phyloP scores from a whole-genome alignment of 169 alveolate species.

The Perkinsus chesapeaki region DNA sequence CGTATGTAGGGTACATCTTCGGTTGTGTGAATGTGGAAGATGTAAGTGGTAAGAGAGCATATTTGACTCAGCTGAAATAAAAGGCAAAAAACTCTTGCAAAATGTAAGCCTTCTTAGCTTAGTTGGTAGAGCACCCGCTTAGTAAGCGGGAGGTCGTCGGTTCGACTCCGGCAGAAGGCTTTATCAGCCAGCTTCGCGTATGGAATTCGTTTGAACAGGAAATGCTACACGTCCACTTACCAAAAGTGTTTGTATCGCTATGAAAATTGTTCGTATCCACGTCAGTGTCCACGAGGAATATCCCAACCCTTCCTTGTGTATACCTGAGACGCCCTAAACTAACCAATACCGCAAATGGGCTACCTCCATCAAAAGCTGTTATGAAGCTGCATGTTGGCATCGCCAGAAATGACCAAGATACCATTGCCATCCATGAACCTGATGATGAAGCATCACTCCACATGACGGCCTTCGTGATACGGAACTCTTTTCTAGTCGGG shows the following conservation, averaged over 20 bases:
- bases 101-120: not conserved
- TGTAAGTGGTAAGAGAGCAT: not conserved
- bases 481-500: not conserved
- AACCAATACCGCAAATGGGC: not conserved
- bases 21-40: not conserved
- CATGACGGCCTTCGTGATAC: not conserved
- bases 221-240: no score
- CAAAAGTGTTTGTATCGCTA: not conserved
- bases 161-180: constrained; percentile 3
- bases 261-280: not conserved
- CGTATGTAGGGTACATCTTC: not conserved
- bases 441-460: not conserved
- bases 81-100: not conserved
- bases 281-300: not conserved
- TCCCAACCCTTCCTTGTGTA: not conserved
- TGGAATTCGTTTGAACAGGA: no score
- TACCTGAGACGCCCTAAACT: not conserved
- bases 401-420: not conserved
- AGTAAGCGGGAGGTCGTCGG: constrained; percentile 7
- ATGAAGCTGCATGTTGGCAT: not conserved
- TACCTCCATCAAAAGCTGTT: not conserved
- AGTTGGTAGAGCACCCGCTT: constrained; percentile 5
- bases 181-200: no score
- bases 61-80: not conserved
- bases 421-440: not conserved